A percentile compares a stretch with the other conserved stretches of the same genome.
Conservation (phyloP, 768 basidiomycete genomes). For the Gymnopilus junonius region DNA sequence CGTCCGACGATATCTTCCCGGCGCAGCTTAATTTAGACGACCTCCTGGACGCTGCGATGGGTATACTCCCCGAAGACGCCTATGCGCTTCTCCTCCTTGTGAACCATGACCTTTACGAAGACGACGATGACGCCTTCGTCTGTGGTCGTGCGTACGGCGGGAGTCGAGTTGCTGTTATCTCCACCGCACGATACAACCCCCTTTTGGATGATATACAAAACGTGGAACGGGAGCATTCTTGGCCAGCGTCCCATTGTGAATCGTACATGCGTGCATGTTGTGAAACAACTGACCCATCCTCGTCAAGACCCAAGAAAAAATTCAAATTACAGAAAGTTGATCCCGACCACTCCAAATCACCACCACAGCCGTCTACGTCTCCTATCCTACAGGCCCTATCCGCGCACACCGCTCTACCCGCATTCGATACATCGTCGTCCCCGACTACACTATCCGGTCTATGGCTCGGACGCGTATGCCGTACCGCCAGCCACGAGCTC, state of each 20-base stretch:
- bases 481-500: constrained; percentile 42
- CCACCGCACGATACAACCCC: constrained; percentile 40
- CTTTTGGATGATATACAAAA: constrained; percentile 30
- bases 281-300: neutral
- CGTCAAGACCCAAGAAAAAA: constrained; percentile 16
- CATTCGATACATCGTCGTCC: neutral
- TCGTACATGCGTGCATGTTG: constrained; percentile 25
- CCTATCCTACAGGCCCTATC: constrained; percentile 10
- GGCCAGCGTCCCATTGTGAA: constrained; percentile 41
- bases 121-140: constrained; percentile 38
- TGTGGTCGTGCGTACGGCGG: constrained; percentile 45
- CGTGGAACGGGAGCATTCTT: constrained; percentile 36
- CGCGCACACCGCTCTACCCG: constrained; percentile 12
- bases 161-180: constrained; percentile 42
- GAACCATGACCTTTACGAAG: constrained; percentile 39
- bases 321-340: neutral
- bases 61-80: constrained; percentile 36
- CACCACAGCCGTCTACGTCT: neutral
- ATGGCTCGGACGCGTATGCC: constrained; percentile 40
- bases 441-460: constrained; percentile 21
- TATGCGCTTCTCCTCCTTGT: constrained; percentile 40
- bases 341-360: neutral
- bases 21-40: constrained; percentile 41
- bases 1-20: constrained; percentile 27
- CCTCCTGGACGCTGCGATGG: constrained; percentile 39